Percentiles rank a stretch among this genome's conserved stretches.
These are phyloP conservation scores for Mycosphaerella arachidis DNA, from an alignment of 2,329 filamentous ascomycete genomes.

Conservation along the genomic window DNA sequence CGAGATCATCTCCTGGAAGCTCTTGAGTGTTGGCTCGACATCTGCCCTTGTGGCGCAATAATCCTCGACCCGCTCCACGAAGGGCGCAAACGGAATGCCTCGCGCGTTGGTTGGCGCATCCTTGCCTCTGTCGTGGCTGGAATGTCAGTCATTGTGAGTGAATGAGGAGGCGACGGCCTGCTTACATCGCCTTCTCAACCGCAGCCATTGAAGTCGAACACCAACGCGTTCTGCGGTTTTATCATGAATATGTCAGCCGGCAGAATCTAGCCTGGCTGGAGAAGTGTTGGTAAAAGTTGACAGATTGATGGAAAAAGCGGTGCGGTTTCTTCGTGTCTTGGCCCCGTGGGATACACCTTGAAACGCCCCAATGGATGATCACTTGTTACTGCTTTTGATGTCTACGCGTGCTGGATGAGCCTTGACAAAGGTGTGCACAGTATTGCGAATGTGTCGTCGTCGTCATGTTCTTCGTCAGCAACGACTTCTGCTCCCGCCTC, in stretches of 20 bases:
- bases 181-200: conserved; percentile 4
- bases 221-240: neutral
- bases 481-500: neutral
- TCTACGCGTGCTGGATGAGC: neutral
- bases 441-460: neutral
- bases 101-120: conserved; percentile 65
- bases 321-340: neutral
- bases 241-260: neutral
- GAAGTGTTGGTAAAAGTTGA: neutral
- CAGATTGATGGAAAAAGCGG: neutral
- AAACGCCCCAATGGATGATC: too few relatives aligned
- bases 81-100: conserved; percentile 78
- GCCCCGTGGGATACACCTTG: neutral
- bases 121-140: conserved; percentile 30
- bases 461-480: neutral
- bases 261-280: conserved; percentile 1
- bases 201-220: conserved; percentile 2
- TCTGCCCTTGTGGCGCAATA: conserved; percentile 74
- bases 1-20: conserved; percentile 92
- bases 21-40: conserved; percentile 74
- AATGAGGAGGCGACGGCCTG: neutral
- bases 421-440: neutral
- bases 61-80: conserved; percentile 84
- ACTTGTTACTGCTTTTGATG: neutral
- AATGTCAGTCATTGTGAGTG: neutral